phyloP scores from a whole-genome alignment of 139 green algal genomes.

The Auxenochlorella pyrenoidosa region DNA sequence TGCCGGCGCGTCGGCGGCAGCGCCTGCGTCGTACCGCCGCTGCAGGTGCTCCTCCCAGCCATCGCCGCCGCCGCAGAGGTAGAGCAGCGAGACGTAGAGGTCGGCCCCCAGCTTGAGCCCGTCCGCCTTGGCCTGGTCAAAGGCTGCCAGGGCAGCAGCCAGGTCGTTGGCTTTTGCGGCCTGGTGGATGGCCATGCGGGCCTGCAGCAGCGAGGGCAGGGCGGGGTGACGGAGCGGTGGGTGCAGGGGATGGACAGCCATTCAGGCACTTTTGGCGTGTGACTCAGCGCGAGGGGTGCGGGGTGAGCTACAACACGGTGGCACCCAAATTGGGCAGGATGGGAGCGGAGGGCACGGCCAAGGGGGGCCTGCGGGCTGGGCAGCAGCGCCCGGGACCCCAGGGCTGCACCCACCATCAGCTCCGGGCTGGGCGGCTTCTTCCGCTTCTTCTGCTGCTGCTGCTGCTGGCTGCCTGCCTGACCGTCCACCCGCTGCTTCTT shows the following conservation, averaged over 20 bases:
- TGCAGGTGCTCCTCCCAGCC: slow-evolving; percentile 46
- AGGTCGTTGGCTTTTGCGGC: slow-evolving; percentile 40
- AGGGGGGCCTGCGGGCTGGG: not conserved
- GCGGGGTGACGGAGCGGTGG: not conserved
- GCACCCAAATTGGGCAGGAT: not conserved
- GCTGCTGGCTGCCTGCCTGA: not conserved
- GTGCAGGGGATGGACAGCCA: too few species aligned
- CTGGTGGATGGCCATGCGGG: slow-evolving; percentile 34
- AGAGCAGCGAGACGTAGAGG: slow-evolving; percentile 53
- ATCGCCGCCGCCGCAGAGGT: slow-evolving; percentile 59
- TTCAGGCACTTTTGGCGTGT: too few species aligned
- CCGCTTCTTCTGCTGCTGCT: slow-evolving; percentile 21
- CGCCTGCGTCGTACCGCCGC: not conserved
- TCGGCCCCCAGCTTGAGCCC: slow-evolving; percentile 35
- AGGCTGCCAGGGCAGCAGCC: slow-evolving; percentile 44
- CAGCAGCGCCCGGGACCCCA: not conserved
- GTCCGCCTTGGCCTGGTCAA: slow-evolving; percentile 42
- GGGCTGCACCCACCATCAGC: not conserved
- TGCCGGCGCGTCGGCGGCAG: not conserved
- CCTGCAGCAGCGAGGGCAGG: not conserved
- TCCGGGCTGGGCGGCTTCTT: slow-evolving; percentile 22
- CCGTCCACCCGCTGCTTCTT: slow-evolving; percentile 22
- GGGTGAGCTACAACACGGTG: too few species aligned
- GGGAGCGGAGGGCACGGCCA: not conserved
- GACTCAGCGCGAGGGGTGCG: too few species aligned